A percentile compares a stretch with the other conserved stretches of the same genome.
Evolutionary conservation across 139 green algal species (phyloP).

Genomic region (Coelastrella sp.): DNA sequence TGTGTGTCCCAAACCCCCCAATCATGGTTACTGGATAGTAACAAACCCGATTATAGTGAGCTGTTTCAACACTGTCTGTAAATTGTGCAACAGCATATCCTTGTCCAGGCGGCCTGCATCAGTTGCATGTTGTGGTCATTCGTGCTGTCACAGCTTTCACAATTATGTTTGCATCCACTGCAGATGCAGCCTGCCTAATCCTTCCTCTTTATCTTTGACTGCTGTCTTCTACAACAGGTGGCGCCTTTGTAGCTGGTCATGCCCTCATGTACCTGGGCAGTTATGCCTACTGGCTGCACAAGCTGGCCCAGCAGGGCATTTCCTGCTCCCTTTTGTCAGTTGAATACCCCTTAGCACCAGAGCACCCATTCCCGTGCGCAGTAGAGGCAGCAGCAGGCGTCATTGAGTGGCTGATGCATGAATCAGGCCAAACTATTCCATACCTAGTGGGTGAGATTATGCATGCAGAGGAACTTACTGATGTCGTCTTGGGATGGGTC

Average conservation of each 20-base stretch:
- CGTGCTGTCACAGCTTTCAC: neutral
- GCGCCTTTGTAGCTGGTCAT: conserved; percentile 34
- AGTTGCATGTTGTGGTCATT: too few species aligned
- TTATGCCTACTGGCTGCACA: conserved; percentile 32
- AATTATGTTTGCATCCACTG: neutral
- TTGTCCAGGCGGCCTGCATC: too few species aligned
- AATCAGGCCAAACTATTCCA: neutral
- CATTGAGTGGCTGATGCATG: conserved; percentile 21
- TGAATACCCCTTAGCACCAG: conserved; percentile 38
- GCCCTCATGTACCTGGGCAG: conserved; percentile 27
- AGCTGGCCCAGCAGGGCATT: conserved; percentile 29
- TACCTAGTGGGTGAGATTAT: conserved; percentile 32
- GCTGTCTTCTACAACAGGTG: neutral
- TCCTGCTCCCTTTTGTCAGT: conserved; percentile 22
- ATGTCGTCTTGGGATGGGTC: too few species aligned
- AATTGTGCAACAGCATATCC: too few species aligned
- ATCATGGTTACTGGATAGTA: neutral
- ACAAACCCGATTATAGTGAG: neutral
- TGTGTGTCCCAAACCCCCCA: neutral
- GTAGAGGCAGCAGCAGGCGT: conserved; percentile 8
- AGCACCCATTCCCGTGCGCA: conserved; percentile 31
- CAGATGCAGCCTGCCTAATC: neutral
- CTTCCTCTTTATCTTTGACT: neutral
- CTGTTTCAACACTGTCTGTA: too few species aligned
- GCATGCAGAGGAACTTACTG: too few species aligned